A percentile compares a stretch with the other conserved stretches of the same genome.
These are phyloP conservation scores for Starmerella asiatica DNA, from an alignment of 805 yeast genomes.

Conservation along the genomic window DNA sequence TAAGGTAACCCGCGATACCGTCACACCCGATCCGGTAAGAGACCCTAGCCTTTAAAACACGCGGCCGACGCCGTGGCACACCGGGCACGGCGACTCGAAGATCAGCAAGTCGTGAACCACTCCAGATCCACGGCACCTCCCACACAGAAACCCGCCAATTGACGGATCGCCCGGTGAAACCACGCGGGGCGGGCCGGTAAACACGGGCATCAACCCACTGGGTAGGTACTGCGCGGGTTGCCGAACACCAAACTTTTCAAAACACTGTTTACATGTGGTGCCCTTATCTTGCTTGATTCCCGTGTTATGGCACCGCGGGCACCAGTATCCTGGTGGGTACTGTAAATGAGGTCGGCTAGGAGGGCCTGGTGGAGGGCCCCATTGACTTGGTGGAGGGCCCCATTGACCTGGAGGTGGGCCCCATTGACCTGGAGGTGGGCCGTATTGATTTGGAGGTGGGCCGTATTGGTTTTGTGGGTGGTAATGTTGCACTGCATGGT, in stretches of 20 bases:
- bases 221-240: slow-evolving; percentile 16
- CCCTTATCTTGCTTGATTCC: slow-evolving; percentile 49
- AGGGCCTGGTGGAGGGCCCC: not conserved
- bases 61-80: slow-evolving; percentile 48
- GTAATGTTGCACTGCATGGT: not conserved
- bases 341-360: slow-evolving; percentile 31
- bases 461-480: not conserved
- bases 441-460: not conserved
- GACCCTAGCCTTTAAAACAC: slow-evolving; percentile 16
- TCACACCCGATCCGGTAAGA: too few species aligned
- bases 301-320: slow-evolving; percentile 59
- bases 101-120: slow-evolving; percentile 39
- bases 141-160: slow-evolving; percentile 61
- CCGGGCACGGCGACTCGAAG: slow-evolving; percentile 48
- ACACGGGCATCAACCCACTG: slow-evolving; percentile 23
- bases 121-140: slow-evolving; percentile 58
- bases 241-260: slow-evolving; percentile 36
- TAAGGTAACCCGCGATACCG: too few species aligned
- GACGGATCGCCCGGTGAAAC: slow-evolving; percentile 68
- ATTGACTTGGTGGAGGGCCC: slow-evolving; percentile 6
- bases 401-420: slow-evolving; percentile 1
- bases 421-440: not conserved
- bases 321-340: slow-evolving; percentile 48
- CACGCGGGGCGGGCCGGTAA: slow-evolving; percentile 22
- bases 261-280: slow-evolving; percentile 52